Evolutionary conservation across 1,139 yeast genomes (phyloP), one percentile per base, ranked within the genome.

Genomic region (Blastobotrys buckinghamii): DNA sequence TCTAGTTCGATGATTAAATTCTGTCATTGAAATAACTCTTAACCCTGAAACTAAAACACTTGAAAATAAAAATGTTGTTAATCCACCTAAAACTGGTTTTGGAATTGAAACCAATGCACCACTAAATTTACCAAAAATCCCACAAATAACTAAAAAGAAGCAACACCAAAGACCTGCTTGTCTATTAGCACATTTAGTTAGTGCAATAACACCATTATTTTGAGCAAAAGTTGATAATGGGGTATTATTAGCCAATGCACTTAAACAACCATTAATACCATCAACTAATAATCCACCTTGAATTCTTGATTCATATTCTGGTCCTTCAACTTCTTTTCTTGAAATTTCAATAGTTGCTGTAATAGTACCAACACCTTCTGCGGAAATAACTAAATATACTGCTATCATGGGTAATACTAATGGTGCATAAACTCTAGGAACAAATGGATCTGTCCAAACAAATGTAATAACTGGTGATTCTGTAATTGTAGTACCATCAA

Each of bases 211-310:
- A 71, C 96, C 96, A 65, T 89, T 89, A 69, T 88, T 89, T 68
- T 88, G 96, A 13, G 96, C 96, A 71, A 88, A 88, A 0, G 92
- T 83, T 15, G 92, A 81, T 79, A 88, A 75, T 50, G 96, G 95
- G 41, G 95, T 84, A 52, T 84, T 73, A 39, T 73, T 70, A 59
- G 65, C 65, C 49, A 88, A 73, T 17, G 89, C 89, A 6, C 94
- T 83, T 7, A 87, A 57, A 32, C 84, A 59, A 51, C 95, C 92
- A 62, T 78, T 81, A 54, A 81, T 56, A 27, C 80, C 82, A 65
- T 88, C 96, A 29, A 94, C 94, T 46, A 88, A 74, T 44, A 89
- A 76, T 67, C 96, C 97, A 59, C 96, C 96, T 71, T 89, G 96
- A 56, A 89, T 76, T 65, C 97, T 76, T 26, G 90, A 78, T 60